Evolutionary conservation across 176 grass and related monocot species (phyloP), one percentile per base, ranked within the genome.

Genomic region (Oryza glaberrima): DNA sequence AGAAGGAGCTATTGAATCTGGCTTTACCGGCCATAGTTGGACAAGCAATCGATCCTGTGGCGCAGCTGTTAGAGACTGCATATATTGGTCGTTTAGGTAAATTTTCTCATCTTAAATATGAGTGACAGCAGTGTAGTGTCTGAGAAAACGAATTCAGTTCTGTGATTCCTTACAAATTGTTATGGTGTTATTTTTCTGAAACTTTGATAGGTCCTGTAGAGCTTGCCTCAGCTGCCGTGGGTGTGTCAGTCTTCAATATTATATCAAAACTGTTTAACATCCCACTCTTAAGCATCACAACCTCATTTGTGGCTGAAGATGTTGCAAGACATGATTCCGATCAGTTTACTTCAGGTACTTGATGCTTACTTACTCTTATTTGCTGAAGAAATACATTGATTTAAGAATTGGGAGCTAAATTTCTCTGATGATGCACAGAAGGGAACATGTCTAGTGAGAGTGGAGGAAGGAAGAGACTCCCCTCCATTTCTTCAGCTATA

Each of bases 231-330:
- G 82, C 93, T 78, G 93, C 88, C 9, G 76, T 95, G 77, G 88
- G 88, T 7, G 76, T 95, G 45, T 90, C 90, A 19, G 67, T 92
- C 70, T 92, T 95, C 80, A 92, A 95, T 58, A 92, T 92, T 73
- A 81, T 95, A 84, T 92, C 90, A 69, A 95, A 92, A 26, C 83
- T 95, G 32, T 95, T 95, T 72, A 95, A 95, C 63, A 77, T 92
- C 52, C 93, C 90, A 19, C 82, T 95, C 26, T 90, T 95, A 81
- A 95, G 90, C 63, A 76, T 92, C 79, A 95, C 93, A 12, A 95
- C 93, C 52, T 95, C 93, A 75, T 95, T 95, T 65, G 90, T 92
- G 25, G 93, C 93, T 64, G 90, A 95, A 92, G 93, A 95, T 65
- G 89, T 95, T 65, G 92, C 90, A 67, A 88, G 85, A 76, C 87